phyloP scores from a whole-genome alignment of 2,329 filamentous ascomycete genomes.

The Botrytis medusae region DNA sequence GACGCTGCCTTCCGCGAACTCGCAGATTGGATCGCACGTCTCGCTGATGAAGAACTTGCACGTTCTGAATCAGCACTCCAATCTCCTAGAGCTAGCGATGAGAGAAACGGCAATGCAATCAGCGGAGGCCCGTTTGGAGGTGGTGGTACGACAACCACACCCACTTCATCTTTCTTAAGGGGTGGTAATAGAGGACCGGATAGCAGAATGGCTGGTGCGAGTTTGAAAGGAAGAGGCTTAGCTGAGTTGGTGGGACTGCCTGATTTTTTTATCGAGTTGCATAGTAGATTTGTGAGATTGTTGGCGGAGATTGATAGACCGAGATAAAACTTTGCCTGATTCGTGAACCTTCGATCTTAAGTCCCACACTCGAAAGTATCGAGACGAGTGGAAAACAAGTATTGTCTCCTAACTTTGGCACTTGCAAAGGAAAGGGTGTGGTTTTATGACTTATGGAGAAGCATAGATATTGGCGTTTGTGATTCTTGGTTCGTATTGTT shows the following conservation, averaged over 20 bases:
- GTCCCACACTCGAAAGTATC: not conserved
- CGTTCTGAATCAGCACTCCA: slow-evolving; percentile 33
- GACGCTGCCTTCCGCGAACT: slow-evolving; percentile 63
- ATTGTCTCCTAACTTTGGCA: not conserved
- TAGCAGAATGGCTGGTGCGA: slow-evolving; percentile 45
- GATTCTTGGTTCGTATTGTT: slow-evolving; percentile 10
- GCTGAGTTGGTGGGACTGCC: slow-evolving; percentile 66
- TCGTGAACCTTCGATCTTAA: not conserved
- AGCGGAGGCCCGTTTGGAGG: slow-evolving; percentile 9
- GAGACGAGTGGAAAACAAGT: not conserved
- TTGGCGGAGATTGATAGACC: slow-evolving; percentile 53
- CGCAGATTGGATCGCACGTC: slow-evolving; percentile 63
- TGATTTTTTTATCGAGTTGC: slow-evolving; percentile 68
- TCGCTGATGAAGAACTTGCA: slow-evolving; percentile 64
- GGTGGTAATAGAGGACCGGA: slow-evolving; percentile 34
- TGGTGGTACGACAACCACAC: slow-evolving; percentile 20
- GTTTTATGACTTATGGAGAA: not conserved
- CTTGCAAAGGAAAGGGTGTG: not conserved
- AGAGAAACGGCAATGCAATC: slow-evolving; percentile 22
- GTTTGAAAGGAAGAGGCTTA: slow-evolving; percentile 59
- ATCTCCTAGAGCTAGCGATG: slow-evolving; percentile 17
- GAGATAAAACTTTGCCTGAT: slow-evolving; percentile 12
- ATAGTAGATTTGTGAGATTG: slow-evolving; percentile 62
- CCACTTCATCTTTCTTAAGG: slow-evolving; percentile 34
- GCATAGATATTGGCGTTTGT: slow-evolving; percentile 1